Percentiles rank a stretch among this genome's conserved stretches.
These are phyloP conservation scores for Orobanche coerulescens DNA, from an alignment of 257 asterid species.

Conservation along the genomic window DNA sequence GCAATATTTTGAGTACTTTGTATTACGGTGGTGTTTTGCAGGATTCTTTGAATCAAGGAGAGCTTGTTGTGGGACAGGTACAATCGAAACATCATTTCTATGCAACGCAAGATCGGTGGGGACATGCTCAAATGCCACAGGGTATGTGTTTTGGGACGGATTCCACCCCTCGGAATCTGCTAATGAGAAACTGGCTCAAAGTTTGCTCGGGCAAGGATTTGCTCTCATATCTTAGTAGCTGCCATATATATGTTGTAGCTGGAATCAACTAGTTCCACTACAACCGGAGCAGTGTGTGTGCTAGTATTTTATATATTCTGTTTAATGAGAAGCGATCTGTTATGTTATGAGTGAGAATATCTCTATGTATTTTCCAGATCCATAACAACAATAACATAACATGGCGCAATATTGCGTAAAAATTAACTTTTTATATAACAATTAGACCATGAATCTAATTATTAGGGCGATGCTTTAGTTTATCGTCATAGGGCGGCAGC, in stretches of 20 bases:
- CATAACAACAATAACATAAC: too few species aligned
- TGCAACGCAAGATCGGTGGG: constrained; percentile 61
- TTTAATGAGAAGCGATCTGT: background rate
- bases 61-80: constrained; percentile 79
- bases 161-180: constrained; percentile 73
- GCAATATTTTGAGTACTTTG: too few species aligned
- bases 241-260: background rate
- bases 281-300: background rate
- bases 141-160: constrained; percentile 75
- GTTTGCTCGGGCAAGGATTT: constrained; percentile 54
- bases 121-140: constrained; percentile 73
- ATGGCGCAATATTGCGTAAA: too few species aligned
- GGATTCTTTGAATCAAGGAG: constrained; percentile 71
- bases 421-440: too few species aligned
- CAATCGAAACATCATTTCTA: constrained; percentile 50
- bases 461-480: too few species aligned
- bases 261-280: constrained; percentile 14
- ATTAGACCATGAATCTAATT: too few species aligned
- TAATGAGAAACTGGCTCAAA: constrained; percentile 59
- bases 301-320: background rate
- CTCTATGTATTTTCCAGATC: too few species aligned
- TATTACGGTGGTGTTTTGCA: constrained; percentile 9
- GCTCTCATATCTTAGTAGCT: constrained; percentile 54
- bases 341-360: background rate
- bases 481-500: too few species aligned